A percentile compares a stretch with the other conserved stretches of the same genome.
Evolutionary conservation across 257 asterid genomes (phyloP).

Genomic region (Solanum habrochaites): DNA sequence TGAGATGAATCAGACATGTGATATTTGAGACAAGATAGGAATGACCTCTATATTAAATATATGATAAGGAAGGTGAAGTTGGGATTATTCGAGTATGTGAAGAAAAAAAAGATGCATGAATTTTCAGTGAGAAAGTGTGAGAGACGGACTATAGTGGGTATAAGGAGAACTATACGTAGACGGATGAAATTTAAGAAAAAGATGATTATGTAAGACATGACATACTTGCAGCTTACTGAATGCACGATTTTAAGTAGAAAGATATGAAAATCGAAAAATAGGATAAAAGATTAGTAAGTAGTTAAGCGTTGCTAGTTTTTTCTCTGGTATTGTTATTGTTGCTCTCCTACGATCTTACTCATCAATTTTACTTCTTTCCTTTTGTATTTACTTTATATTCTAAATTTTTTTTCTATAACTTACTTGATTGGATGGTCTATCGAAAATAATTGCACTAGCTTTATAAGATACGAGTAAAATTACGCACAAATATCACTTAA

Average conservation of each 20-base stretch:
- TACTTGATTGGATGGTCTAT: neutral
- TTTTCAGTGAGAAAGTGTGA: neutral
- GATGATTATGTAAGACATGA: neutral
- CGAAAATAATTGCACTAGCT: accelerated
- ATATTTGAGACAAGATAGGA: neutral
- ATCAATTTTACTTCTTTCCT: no score
- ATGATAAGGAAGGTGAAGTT: neutral
- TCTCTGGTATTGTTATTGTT: neutral
- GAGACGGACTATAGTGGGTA: neutral
- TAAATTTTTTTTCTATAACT: neutral
- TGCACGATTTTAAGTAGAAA: neutral
- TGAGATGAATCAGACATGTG: neutral
- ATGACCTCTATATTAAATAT: neutral
- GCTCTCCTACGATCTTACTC: neutral
- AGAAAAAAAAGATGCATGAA: neutral
- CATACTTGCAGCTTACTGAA: neutral
- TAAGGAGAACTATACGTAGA: neutral
- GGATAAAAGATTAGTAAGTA: accelerated
- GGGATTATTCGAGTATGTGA: neutral
- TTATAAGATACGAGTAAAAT: no score
- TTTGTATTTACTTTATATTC: neutral
- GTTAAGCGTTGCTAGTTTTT: neutral
- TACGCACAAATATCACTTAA: neutral
- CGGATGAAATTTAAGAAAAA: neutral
- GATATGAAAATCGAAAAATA: neutral